Evolutionary conservation across 2,329 filamentous ascomycete species (phyloP), one percentile per base, ranked within the genome.

Genomic region (Xylariales sp.): DNA sequence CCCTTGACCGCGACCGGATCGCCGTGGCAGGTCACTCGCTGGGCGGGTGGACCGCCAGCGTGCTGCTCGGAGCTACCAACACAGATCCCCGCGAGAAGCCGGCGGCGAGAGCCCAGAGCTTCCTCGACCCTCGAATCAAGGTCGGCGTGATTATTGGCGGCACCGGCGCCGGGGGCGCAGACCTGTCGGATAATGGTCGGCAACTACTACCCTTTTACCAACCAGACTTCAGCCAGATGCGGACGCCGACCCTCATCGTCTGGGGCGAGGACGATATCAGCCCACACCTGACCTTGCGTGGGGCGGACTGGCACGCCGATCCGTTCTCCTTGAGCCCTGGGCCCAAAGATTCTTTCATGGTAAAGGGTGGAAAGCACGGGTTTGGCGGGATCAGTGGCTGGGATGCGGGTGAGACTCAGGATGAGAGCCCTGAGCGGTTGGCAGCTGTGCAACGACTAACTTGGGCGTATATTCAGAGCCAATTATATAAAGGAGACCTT

Each of bases 21-120:
- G 63, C 59, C 4, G 54, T 62, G 2, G 57, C 54, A 3, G 65
- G 65, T 4, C 65, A 69, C 42, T 68, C 64, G 0, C 50, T 62
- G 3, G 64, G 65, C 15, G 56, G 44, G 0, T 49, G 51, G 25
- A 63, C 62, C 2, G 59, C 59, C 3, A 47, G 44, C 10, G 37
- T 62, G 28, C 50, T 66, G 2, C 50, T 68, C 1, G 65, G 64
- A 2, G 54, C 56, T 7, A 50, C 40, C 19, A 62, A 61, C 40
- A 57, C 44, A 0, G 57, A 65, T 34, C 53, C 61, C 2, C 23
- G 44, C 2, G 20, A n/a, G 7, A 34, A 43, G 0, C 36, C 46
- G 5, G 30, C 24, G 4, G 16, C 47, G 21, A n/a, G n/a, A n/a
- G n/a, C n/a, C n/a, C 32, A 40, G 2, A 20, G 17, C 20, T 12